Conservation (phyloP, 75 land plant genomes). For the Ceratopteris richardii region DNA sequence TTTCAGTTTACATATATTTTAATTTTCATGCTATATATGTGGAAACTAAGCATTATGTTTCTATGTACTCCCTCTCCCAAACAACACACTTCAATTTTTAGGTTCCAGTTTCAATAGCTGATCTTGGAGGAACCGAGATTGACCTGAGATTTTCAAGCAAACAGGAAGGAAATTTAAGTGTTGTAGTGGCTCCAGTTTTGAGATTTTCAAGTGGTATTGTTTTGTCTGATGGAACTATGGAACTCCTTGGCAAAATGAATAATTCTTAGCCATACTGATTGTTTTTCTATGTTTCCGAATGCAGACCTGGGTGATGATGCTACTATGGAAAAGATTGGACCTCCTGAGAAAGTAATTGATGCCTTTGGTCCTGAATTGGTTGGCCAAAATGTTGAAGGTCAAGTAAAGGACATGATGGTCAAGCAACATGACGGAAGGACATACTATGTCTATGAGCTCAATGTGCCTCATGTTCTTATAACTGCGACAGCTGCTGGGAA, state of each 20-base stretch:
- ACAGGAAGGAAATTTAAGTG: constrained; percentile 71
- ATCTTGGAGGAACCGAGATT: constrained; percentile 97
- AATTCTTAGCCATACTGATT: no score
- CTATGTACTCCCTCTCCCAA: no score
- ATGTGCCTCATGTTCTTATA: constrained; percentile 76
- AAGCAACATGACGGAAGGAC: constrained; percentile 55
- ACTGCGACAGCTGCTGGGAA: constrained; percentile 98
- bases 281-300: not conserved
- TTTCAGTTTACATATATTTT: no score
- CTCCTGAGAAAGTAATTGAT: constrained; percentile 81
- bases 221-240: no score
- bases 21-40: no score
- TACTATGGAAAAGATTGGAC: constrained; percentile 66
- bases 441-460: constrained; percentile 84
- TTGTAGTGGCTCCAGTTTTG: constrained; percentile 90
- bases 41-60: no score
- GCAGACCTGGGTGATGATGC: constrained; percentile 67
- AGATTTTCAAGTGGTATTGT: constrained; percentile 69
- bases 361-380: constrained; percentile 95
- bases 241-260: no score
- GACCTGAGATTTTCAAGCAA: constrained; percentile 75
- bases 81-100: no score
- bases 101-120: constrained; percentile 98
- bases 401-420: constrained; percentile 57
- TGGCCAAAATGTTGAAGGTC: constrained; percentile 94